phyloP scores from a whole-genome alignment of 176 grass and related monocot genomes.

The Phyllostachys edulis region DNA sequence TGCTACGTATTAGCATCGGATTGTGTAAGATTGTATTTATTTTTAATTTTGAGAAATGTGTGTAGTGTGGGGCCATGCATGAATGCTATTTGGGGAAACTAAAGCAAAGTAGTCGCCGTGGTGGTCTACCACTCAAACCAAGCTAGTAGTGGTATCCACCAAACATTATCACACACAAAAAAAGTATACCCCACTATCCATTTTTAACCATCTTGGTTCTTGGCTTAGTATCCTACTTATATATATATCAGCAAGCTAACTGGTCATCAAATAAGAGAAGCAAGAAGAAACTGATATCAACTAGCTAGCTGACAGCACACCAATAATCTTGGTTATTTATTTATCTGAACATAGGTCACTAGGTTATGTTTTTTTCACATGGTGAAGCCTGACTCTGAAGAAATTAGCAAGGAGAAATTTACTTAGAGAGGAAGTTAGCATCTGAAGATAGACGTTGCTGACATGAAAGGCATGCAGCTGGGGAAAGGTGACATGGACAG shows the following conservation, averaged over 20 bases:
- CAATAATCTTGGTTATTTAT: background rate
- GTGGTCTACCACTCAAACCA: slow-evolving; percentile 22
- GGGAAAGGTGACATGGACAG: slow-evolving; percentile 41
- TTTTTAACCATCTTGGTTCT: background rate
- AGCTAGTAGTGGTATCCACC: slow-evolving; percentile 39
- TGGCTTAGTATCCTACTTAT: background rate
- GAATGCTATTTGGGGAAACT: slow-evolving; percentile 8
- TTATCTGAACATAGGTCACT: background rate
- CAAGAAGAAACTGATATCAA: background rate
- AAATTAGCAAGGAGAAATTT: background rate
- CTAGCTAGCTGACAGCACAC: too few species aligned
- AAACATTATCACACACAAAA: slow-evolving; percentile 20
- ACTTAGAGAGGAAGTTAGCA: slow-evolving; percentile 38
- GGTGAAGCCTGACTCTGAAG: background rate
- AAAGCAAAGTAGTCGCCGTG: slow-evolving; percentile 4
- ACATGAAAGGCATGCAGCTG: background rate
- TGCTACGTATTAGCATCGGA: too few species aligned
- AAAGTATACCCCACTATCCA: slow-evolving; percentile 32
- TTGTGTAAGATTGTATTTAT: too few species aligned
- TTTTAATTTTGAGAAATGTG: background rate
- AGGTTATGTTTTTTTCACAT: background rate
- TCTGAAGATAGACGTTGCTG: background rate
- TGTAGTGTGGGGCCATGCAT: slow-evolving; percentile 17
- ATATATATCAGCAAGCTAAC: background rate
- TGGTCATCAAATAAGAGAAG: background rate